Percentiles rank a stretch among this genome's conserved stretches.
Conservation (phyloP, 345 rosid genomes). For the Populus simonii region DNA sequence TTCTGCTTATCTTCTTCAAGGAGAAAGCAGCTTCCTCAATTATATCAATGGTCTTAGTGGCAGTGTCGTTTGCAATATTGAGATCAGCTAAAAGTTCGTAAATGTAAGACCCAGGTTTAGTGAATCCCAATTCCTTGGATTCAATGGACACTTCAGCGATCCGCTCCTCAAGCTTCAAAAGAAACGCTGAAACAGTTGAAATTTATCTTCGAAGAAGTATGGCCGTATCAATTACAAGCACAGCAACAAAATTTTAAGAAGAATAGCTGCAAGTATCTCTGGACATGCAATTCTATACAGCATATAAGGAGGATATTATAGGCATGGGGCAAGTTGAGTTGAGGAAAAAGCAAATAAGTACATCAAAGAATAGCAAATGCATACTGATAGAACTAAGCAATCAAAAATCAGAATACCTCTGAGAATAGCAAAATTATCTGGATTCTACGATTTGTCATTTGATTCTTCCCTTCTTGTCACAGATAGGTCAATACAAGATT, state of each 20-base stretch:
- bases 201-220: conserved; percentile 9
- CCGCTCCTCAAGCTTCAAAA: conserved; percentile 81
- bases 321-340: neutral
- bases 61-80: conserved; percentile 74
- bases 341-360: neutral
- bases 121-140: conserved; percentile 77
- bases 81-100: conserved; percentile 78
- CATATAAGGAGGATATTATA: neutral
- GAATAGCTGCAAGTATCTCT: neutral
- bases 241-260: neutral
- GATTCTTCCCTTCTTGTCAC: conserved; percentile 54
- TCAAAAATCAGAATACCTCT: conserved; percentile 47
- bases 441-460: conserved; percentile 65
- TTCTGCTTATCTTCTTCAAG: conserved; percentile 73
- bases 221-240: neutral
- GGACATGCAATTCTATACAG: conserved; percentile 10
- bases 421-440: conserved; percentile 89
- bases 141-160: conserved; percentile 78
- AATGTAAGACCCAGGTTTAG: conserved; percentile 86
- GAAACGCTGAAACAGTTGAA: conserved; percentile 58
- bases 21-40: conserved; percentile 71
- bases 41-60: conserved; percentile 60
- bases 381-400: neutral
- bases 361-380: neutral
- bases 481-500: conserved; percentile 73